Conservation (phyloP, 306 rosid genomes). For the Herpetospermum pedunculosum region DNA sequence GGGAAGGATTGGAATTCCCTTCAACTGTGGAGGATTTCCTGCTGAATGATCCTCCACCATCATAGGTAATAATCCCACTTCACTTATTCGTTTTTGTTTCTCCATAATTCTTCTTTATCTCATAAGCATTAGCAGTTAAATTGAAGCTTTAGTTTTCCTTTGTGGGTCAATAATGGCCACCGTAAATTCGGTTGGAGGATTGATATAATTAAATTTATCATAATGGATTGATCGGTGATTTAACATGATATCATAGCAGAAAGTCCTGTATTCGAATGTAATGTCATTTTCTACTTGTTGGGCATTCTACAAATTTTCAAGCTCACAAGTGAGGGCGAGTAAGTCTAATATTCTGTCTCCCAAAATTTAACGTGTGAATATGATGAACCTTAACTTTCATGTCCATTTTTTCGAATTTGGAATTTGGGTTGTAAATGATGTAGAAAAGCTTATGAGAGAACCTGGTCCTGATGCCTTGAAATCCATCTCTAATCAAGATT, state of each 20-base stretch:
- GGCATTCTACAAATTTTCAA: too few relatives aligned
- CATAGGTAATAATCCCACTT: constrained; percentile 10
- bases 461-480: background rate
- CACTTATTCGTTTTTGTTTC: background rate
- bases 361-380: too few relatives aligned
- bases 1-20: constrained; percentile 61
- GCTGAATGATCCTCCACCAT: constrained; percentile 46
- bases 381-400: background rate
- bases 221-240: too few relatives aligned
- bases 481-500: constrained; percentile 1
- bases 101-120: background rate
- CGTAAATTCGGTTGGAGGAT: too few relatives aligned
- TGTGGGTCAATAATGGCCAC: background rate
- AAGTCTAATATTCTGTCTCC: too few relatives aligned
- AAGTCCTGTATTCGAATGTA: too few relatives aligned
- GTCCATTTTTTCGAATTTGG: background rate
- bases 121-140: background rate
- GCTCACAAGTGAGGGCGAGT: too few relatives aligned
- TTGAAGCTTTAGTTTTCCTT: background rate
- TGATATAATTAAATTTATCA: too few relatives aligned
- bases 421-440: background rate
- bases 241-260: too few relatives aligned
- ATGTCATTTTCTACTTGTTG: too few relatives aligned
- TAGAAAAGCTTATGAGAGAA: background rate
- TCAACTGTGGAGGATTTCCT: constrained; percentile 59